Evolutionary conservation across 108 stramenopile species (phyloP).

Genomic region (Skeletonema tropicum): DNA sequence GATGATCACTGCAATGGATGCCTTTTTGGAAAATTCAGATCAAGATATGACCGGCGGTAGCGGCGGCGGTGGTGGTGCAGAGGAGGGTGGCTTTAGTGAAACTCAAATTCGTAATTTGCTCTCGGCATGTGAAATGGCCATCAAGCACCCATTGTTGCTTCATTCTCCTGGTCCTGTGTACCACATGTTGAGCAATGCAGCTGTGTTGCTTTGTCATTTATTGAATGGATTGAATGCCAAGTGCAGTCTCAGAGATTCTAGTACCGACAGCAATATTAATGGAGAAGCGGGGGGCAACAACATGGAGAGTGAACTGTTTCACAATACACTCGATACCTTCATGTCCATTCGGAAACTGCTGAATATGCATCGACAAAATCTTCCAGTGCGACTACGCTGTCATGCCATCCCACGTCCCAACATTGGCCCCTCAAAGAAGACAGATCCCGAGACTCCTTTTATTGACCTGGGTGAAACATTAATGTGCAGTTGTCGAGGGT

Average conservation of each 20-base stretch:
- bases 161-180: slow-evolving; percentile 84
- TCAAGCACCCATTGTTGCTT: slow-evolving; percentile 81
- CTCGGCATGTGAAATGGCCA: slow-evolving; percentile 78
- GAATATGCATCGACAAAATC: slow-evolving; percentile 74
- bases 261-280: not conserved
- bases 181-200: slow-evolving; percentile 85
- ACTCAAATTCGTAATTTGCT: slow-evolving; percentile 79
- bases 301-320: slow-evolving; percentile 81
- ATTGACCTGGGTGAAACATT: slow-evolving; percentile 84
- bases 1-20: slow-evolving; percentile 81
- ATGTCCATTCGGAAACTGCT: slow-evolving; percentile 75
- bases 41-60: slow-evolving; percentile 39
- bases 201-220: slow-evolving; percentile 83
- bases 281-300: not conserved
- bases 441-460: slow-evolving; percentile 43
- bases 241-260: slow-evolving; percentile 3
- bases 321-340: slow-evolving; percentile 83
- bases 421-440: slow-evolving; percentile 38
- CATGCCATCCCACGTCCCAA: slow-evolving; percentile 83
- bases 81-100: slow-evolving; percentile 73
- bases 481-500: slow-evolving; percentile 81
- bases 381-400: slow-evolving; percentile 80
- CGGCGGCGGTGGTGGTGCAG: slow-evolving; percentile 2
- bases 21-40: slow-evolving; percentile 81
- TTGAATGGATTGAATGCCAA: slow-evolving; percentile 81